Conservation (phyloP, 2,329 filamentous ascomycete genomes). For the Westerdykella sp. region DNA sequence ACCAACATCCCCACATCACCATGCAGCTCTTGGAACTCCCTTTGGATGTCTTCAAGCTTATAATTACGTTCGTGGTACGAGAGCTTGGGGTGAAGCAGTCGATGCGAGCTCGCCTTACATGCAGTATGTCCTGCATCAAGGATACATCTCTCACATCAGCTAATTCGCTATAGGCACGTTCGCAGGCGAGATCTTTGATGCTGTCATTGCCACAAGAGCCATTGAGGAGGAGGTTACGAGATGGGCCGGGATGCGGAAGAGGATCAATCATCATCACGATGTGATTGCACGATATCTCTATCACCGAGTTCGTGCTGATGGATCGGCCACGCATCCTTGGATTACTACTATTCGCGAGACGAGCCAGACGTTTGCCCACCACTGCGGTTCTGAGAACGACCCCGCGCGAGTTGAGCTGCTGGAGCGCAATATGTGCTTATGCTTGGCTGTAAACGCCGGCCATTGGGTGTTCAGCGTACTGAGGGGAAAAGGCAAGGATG, state of each 20-base stretch:
- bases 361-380: not conserved
- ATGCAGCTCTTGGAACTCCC: conserved; percentile 2
- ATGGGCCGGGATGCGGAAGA: too few species aligned
- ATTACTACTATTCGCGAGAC: not conserved
- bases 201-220: too few species aligned
- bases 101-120: not conserved
- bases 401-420: not conserved
- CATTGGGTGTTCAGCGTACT: too few species aligned
- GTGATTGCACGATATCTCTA: not conserved
- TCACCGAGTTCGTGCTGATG: not conserved
- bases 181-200: too few species aligned
- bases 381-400: not conserved
- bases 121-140: not conserved
- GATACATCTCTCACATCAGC: too few species aligned
- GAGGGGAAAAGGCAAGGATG: not conserved
- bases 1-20: not conserved
- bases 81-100: not conserved
- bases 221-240: too few species aligned
- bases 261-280: too few species aligned
- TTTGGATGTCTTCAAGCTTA: conserved; percentile 1
- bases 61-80: not conserved
- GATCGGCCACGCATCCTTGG: not conserved
- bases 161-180: too few species aligned
- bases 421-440: not conserved
- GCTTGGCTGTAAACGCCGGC: not conserved